Evolutionary conservation across 1,284 basidiomycete genomes (phyloP).

Genomic region (Anthracocystis setariae): DNA sequence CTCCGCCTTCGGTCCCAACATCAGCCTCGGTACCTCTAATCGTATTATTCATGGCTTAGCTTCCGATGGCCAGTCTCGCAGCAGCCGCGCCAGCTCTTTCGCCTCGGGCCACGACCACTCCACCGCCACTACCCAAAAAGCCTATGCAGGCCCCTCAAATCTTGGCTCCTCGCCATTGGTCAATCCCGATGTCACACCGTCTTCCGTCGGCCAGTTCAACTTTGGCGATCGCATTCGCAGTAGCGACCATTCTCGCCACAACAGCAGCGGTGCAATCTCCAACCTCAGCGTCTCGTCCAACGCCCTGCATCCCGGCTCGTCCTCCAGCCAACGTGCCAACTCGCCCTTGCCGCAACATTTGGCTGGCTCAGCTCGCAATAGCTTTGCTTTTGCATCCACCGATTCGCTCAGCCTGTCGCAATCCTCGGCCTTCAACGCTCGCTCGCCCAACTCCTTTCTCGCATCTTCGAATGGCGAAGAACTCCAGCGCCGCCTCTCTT

Average conservation of each 20-base stretch:
- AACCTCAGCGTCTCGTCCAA: conserved; percentile 16
- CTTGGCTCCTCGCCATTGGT: conserved; percentile 3
- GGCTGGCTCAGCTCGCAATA: neutral
- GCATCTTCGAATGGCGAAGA: conserved; percentile 9
- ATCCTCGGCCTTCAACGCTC: conserved; percentile 1
- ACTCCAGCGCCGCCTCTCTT: conserved; percentile 28
- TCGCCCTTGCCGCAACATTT: conserved; percentile 14
- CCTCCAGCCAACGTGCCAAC: conserved; percentile 8
- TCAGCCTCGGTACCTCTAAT: conserved; percentile 5
- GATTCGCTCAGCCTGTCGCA: conserved; percentile 10
- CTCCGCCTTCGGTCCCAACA: conserved; percentile 18
- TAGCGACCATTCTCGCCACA: conserved; percentile 32
- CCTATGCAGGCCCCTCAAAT: neutral
- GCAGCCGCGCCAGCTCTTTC: conserved; percentile 37
- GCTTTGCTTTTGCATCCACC: conserved; percentile 8
- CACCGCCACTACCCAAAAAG: conserved; percentile 5
- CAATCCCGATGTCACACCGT: conserved; percentile 1
- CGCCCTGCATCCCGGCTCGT: conserved; percentile 1
- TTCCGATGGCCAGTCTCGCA: conserved; percentile 20
- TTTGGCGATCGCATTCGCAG: conserved; percentile 23
- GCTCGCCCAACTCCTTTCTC: conserved; percentile 12
- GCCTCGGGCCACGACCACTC: conserved; percentile 21
- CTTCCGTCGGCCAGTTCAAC: conserved; percentile 5
- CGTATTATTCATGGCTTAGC: conserved; percentile 12
- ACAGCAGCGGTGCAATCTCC: conserved; percentile 23